Evolutionary conservation across 106 monocot species (phyloP), one percentile per base, ranked within the genome.

Genomic region (Apostasia shenzhenica): DNA sequence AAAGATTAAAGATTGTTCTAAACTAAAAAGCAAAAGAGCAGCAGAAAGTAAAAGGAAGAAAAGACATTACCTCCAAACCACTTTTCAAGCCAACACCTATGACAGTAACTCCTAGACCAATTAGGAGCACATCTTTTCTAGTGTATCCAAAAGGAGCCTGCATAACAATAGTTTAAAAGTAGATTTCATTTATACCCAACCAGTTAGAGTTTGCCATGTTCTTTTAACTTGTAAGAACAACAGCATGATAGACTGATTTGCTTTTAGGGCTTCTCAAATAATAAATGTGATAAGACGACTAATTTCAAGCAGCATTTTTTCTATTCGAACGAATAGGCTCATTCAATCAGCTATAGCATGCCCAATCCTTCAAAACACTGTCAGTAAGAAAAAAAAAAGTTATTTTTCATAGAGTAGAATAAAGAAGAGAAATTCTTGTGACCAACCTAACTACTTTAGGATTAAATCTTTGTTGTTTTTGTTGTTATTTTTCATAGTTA

Each of bases 81-180:
- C 66, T 76, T 79, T 97, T 89, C 66, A 97, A 57, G 67, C 86
- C 95, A 71, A 82, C 52, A 45, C 95, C 95, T 55, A 76, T 2
- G 46, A 64, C 63, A 5, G 86, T 89, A 43, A 92, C 77, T 51
- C 95, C 95, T 71, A 89, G 26, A 67, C 95, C 95, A 76, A 97
- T 97, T 61, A 97, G 82, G 58, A 97, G 57, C 14, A 97, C 95
- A 79, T 97, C 95, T 69, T 97, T 97, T 72, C 95, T 84, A 40
- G 86, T 59, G 68, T 97, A 89, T 75, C 95, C 95, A 80, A 97
- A 97, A 14, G 86, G 82, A 37, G 68, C 76, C 95, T 97, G 72
- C 45, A 44, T 14, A 14, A 75, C 7, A 57, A 8, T 14, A 14
- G 10, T 5, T 39, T 4, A 47, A 59, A 14, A 70, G 53, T 5